Conservation (phyloP, 208 protist species). For the Vickermania spadyakhi region DNA sequence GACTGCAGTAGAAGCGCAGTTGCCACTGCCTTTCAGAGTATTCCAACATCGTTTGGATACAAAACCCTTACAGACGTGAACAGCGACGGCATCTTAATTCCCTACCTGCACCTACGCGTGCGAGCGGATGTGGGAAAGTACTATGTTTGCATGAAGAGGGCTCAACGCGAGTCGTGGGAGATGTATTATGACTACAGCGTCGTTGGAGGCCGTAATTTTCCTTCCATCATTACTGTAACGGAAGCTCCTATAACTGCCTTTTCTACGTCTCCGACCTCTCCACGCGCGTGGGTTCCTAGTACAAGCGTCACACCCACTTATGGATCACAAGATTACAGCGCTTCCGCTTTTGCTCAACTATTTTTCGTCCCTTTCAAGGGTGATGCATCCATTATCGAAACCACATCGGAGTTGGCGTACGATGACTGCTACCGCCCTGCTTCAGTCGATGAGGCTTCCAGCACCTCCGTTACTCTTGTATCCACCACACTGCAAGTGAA, state of each 20-base stretch:
- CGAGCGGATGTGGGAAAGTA: conserved; percentile 38
- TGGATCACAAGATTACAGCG: conserved; percentile 7
- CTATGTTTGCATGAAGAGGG: conserved; percentile 73
- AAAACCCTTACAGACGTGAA: conserved; percentile 19
- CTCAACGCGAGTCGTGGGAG: conserved; percentile 32
- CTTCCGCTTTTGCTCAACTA: conserved; percentile 25
- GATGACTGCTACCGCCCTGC: conserved; percentile 68
- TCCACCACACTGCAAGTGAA: conserved; percentile 59
- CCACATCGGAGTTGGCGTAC: conserved; percentile 26
- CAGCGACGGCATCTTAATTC: conserved; percentile 13
- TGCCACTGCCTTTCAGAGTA: conserved; percentile 22
- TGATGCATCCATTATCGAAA: conserved; percentile 12
- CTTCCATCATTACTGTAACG: conserved; percentile 30
- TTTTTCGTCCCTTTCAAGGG: conserved; percentile 65
- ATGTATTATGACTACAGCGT: conserved; percentile 64
- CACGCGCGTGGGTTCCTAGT: conserved; percentile 54
- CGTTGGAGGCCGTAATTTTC: conserved; percentile 37
- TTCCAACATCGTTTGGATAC: conserved; percentile 70
- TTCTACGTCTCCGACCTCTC: conserved; percentile 28
- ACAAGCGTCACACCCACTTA: conserved; percentile 32
- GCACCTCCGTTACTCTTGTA: conserved; percentile 25
- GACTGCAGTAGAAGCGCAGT: conserved; percentile 21
- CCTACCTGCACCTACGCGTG: conserved; percentile 71
- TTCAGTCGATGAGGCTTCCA: conserved; percentile 23
- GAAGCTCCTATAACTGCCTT: conserved; percentile 44